These are phyloP conservation scores for Lactarius vividus DNA, from an alignment of 768 basidiomycete species.

Conservation along the genomic window DNA sequence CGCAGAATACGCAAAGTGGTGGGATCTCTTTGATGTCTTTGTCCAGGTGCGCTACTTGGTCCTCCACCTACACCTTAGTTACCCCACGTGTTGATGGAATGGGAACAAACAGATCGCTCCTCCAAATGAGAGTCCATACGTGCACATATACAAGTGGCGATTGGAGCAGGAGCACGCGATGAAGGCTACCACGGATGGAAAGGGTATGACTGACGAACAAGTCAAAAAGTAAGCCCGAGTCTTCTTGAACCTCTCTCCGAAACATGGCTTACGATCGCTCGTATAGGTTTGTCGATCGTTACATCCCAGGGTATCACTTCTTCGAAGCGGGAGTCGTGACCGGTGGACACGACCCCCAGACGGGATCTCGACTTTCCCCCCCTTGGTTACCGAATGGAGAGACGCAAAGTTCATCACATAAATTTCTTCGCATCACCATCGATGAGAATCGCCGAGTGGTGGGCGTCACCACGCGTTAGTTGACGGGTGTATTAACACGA, in stretches of 20 bases:
- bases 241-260: not conserved
- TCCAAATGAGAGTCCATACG: constrained; percentile 37
- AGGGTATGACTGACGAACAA: constrained; percentile 85
- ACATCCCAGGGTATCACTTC: constrained; percentile 92
- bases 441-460: constrained; percentile 52
- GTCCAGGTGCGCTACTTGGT: constrained; percentile 57
- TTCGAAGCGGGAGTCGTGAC: constrained; percentile 59
- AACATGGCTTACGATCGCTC: not conserved
- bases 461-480: constrained; percentile 41
- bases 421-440: constrained; percentile 47
- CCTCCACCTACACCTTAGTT: not conserved
- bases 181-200: constrained; percentile 81
- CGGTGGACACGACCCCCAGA: constrained; percentile 33
- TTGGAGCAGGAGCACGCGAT: constrained; percentile 86
- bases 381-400: constrained; percentile 47
- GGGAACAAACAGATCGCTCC: constrained; percentile 38
- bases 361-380: constrained; percentile 27
- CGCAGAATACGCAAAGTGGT: constrained; percentile 59
- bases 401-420: not conserved
- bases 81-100: not conserved
- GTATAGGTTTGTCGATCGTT: constrained; percentile 81
- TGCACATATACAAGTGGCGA: constrained; percentile 82
- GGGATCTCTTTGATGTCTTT: constrained; percentile 69
- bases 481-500: not conserved
- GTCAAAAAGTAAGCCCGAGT: constrained; percentile 45